A percentile compares a stretch with the other conserved stretches of the same genome.
These are phyloP conservation scores for Quercus gilva DNA, from an alignment of 306 rosid species.

Conservation along the genomic window DNA sequence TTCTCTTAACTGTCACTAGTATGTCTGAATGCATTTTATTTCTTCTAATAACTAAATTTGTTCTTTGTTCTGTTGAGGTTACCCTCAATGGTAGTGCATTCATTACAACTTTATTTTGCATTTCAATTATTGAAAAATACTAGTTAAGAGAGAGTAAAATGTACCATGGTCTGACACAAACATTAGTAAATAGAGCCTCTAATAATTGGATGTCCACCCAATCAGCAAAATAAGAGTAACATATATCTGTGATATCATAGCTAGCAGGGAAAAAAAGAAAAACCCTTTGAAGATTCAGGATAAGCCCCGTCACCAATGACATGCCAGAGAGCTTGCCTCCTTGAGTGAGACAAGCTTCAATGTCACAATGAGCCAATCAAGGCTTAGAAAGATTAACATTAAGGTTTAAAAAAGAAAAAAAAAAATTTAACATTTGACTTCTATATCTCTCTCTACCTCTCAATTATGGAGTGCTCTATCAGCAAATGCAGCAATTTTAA, in stretches of 20 bases:
- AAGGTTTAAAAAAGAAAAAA: not conserved
- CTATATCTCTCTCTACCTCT: not conserved
- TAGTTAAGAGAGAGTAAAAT: not conserved
- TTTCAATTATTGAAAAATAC: too few species aligned
- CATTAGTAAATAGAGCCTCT: not conserved
- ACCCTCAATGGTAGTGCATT: too few species aligned
- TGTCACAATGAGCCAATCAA: slow-evolving; percentile 28
- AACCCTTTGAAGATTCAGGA: slow-evolving; percentile 37
- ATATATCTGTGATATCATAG: not conserved
- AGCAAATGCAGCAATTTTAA: not conserved
- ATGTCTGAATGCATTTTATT: too few species aligned
- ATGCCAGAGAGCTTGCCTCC: slow-evolving; percentile 66
- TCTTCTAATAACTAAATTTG: too few species aligned
- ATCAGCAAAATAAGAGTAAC: not conserved
- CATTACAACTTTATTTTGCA: too few species aligned
- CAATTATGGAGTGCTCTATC: not conserved
- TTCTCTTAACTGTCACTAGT: too few species aligned
- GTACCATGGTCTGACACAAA: not conserved
- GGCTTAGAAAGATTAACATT: not conserved
- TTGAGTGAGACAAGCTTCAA: slow-evolving; percentile 50
- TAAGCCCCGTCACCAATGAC: slow-evolving; percentile 36
- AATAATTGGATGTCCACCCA: not conserved
- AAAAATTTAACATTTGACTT: not conserved
- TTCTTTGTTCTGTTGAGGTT: too few species aligned
- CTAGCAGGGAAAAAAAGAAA: not conserved